Conservation (phyloP, 441 rosid genomes). For the Theobroma grandiflorum region DNA sequence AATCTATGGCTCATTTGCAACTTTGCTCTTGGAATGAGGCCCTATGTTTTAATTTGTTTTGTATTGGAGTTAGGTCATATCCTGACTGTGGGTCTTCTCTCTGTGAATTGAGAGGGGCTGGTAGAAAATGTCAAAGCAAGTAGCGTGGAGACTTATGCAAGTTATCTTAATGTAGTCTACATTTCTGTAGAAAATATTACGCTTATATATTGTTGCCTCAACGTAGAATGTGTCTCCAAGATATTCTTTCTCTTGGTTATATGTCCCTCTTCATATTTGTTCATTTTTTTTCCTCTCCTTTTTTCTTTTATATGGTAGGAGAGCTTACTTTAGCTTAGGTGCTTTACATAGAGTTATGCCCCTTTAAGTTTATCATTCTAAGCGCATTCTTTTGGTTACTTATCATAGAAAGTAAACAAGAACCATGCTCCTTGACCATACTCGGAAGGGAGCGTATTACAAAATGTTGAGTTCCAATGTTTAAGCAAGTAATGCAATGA, state of each 20-base stretch:
- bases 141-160: not conserved
- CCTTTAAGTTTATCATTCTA: not conserved
- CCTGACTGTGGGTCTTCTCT: not conserved
- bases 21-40: not conserved
- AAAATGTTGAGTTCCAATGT: constrained; percentile 3
- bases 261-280: not conserved
- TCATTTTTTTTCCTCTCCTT: not conserved
- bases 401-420: not conserved
- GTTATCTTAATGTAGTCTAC: not conserved
- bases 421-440: not conserved
- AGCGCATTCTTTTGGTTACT: not conserved
- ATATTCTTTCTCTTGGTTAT: not conserved
- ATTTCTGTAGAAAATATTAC: not conserved
- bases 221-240: not conserved
- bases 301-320: not conserved
- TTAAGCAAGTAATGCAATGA: not conserved
- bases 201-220: not conserved
- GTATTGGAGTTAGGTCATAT: not conserved
- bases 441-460: not conserved
- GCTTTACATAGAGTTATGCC: not conserved
- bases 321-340: not conserved
- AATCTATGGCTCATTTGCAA: not conserved
- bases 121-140: not conserved
- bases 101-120: not conserved
- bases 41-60: not conserved